phyloP scores from a whole-genome alignment of 2,329 filamentous ascomycete species.

The Sphaceloma murrayae region DNA sequence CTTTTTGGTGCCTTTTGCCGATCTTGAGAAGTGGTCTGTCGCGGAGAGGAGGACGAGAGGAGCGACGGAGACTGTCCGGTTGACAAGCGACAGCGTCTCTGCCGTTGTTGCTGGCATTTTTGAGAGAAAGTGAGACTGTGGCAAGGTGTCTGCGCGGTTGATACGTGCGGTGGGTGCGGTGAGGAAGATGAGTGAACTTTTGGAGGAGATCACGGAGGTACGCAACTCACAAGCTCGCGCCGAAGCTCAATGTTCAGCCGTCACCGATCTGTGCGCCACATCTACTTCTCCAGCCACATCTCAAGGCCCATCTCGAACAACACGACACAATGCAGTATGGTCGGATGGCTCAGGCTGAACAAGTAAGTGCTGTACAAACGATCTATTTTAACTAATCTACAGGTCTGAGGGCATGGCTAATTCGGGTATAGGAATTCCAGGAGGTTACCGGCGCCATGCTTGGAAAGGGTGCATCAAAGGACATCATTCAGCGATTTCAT shows the following conservation, averaged over 20 bases:
- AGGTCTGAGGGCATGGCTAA: constrained; percentile 10
- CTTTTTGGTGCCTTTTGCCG: constrained; percentile 76
- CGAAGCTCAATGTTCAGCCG: constrained; percentile 14
- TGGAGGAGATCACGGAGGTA: too few species aligned
- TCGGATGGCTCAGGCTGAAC: too few species aligned
- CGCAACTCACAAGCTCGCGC: background rate
- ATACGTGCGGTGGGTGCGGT: background rate
- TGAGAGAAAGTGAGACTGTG: constrained; percentile 2
- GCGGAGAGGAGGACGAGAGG: constrained; percentile 94
- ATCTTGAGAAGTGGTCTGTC: constrained; percentile 96
- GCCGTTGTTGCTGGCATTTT: constrained; percentile 90
- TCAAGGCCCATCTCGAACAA: background rate
- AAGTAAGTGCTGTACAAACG: background rate
- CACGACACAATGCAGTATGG: too few species aligned
- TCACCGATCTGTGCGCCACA: constrained; percentile 8
- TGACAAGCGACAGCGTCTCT: constrained; percentile 91
- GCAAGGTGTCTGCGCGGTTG: too few species aligned
- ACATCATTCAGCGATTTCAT: constrained; percentile 16
- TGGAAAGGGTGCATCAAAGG: background rate
- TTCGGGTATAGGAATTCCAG: constrained; percentile 12
- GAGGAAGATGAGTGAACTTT: constrained; percentile 4
- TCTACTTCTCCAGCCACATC: constrained; percentile 9
- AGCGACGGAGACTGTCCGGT: constrained; percentile 89
- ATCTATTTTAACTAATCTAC: constrained; percentile 14
- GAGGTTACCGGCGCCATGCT: constrained; percentile 12